Evolutionary conservation across 2,329 filamentous ascomycete genomes (phyloP).

Genomic region (Fusarium liriodendri): DNA sequence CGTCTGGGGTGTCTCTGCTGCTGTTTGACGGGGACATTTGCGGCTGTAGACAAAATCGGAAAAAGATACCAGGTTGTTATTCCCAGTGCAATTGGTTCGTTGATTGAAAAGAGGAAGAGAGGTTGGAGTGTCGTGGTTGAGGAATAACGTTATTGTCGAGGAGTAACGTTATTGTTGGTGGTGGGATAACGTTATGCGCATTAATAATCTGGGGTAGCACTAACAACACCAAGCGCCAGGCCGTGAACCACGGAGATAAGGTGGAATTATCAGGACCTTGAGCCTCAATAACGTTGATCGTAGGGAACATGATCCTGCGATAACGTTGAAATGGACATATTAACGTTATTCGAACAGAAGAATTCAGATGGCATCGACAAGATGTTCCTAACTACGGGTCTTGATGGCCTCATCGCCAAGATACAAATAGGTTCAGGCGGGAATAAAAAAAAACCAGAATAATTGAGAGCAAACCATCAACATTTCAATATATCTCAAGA

Average conservation of each 20-base stretch:
- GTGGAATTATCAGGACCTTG: not conserved
- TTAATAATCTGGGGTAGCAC: not conserved
- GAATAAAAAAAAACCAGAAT: no score
- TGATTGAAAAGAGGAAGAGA: not conserved
- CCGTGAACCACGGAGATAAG: not conserved
- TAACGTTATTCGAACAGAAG: not conserved
- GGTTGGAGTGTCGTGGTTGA: not conserved
- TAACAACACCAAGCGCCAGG: not conserved
- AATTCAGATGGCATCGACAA: not conserved
- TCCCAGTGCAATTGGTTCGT: not conserved
- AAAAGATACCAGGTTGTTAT: not conserved
- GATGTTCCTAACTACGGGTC: not conserved
- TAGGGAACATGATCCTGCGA: not conserved
- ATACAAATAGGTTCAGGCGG: not conserved
- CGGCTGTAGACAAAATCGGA: not conserved
- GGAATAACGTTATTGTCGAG: slow-evolving; percentile 24
- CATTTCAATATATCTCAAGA: not conserved
- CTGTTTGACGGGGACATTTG: slow-evolving; percentile 31
- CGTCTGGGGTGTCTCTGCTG: slow-evolving; percentile 17
- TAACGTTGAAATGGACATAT: not conserved
- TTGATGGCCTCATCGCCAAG: not conserved
- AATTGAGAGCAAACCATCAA: not conserved
- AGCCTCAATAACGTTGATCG: slow-evolving; percentile 8
- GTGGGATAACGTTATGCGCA: slow-evolving; percentile 26
- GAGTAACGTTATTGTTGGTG: slow-evolving; percentile 15